Percentiles rank a stretch among this genome's conserved stretches.
Conservation (phyloP, 2,329 filamentous ascomycete genomes). For the Fusarium buharicum region DNA sequence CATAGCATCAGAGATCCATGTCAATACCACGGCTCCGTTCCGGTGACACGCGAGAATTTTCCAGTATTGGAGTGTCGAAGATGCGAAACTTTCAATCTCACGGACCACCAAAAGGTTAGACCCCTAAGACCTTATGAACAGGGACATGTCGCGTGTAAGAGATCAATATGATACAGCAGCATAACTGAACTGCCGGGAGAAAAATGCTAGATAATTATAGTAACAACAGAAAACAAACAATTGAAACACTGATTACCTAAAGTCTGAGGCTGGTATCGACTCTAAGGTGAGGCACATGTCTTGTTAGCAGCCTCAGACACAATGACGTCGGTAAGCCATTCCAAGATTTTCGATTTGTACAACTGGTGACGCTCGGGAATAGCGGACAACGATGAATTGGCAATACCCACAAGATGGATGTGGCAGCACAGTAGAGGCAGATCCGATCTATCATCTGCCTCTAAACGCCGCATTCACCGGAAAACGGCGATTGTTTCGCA, state of each 20-base stretch:
- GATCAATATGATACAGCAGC: no score
- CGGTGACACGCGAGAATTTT: conserved; percentile 36
- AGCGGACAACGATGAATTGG: conserved; percentile 17
- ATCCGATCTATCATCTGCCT: conserved; percentile 25
- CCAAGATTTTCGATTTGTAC: conserved; percentile 6
- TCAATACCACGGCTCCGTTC: conserved; percentile 10
- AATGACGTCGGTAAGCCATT: conserved; percentile 32
- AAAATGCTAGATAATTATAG: conserved; percentile 20
- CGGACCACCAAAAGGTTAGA: conserved; percentile 22
- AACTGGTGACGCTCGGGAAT: conserved; percentile 18
- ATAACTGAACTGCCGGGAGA: not conserved
- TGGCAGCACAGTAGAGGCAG: not conserved
- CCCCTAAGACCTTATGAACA: not conserved
- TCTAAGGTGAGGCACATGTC: conserved; percentile 32
- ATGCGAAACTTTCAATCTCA: conserved; percentile 26
- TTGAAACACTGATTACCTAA: not conserved
- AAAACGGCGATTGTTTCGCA: conserved; percentile 8
- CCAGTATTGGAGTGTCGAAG: conserved; percentile 8
- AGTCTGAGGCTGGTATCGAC: conserved; percentile 27
- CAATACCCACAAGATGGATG: conserved; percentile 13
- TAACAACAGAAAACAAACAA: conserved; percentile 6
- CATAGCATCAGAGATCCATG: conserved; percentile 13
- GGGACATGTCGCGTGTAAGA: conserved; percentile 25
- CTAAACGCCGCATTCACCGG: conserved; percentile 8
- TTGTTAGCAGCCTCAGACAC: conserved; percentile 16